A percentile compares a stretch with the other conserved stretches of the same genome.
phyloP scores from a whole-genome alignment of 352 stramenopile genomes.

The Globisporangium cederbergense region DNA sequence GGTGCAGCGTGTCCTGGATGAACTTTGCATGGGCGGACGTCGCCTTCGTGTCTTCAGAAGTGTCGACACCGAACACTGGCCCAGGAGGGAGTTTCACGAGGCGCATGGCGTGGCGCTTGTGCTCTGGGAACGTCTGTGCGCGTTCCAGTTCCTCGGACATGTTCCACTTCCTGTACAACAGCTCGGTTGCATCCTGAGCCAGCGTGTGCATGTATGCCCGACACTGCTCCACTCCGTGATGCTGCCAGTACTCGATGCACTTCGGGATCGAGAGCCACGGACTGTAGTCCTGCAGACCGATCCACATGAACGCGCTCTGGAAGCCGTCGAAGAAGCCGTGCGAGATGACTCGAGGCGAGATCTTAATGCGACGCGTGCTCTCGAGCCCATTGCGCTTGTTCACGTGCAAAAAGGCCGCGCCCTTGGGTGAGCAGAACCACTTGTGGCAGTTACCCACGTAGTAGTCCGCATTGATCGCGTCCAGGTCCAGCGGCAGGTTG shows the following conservation, averaged over 20 bases:
- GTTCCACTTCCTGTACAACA: constrained; percentile 12
- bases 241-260: constrained; percentile 84
- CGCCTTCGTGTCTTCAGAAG: constrained; percentile 22
- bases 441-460: constrained; percentile 96
- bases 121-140: constrained; percentile 32
- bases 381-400: constrained; percentile 32
- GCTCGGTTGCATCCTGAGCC: background rate
- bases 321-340: constrained; percentile 89
- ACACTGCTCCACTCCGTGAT: constrained; percentile 35
- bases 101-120: constrained; percentile 76
- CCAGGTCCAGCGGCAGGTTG: constrained; percentile 73
- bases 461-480: constrained; percentile 79
- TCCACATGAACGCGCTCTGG: constrained; percentile 92
- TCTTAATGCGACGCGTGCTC: constrained; percentile 10
- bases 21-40: constrained; percentile 86
- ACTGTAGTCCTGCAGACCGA: constrained; percentile 90
- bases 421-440: constrained; percentile 90
- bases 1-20: constrained; percentile 90
- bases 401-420: constrained; percentile 86
- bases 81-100: constrained; percentile 63
- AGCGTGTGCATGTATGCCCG: constrained; percentile 69
- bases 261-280: constrained; percentile 81
- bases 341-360: constrained; percentile 85
- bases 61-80: constrained; percentile 45
- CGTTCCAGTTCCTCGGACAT: constrained; percentile 41